These are phyloP conservation scores for Ganoderma sinense DNA, from an alignment of 1,284 basidiomycete genomes.

Conservation along the genomic window DNA sequence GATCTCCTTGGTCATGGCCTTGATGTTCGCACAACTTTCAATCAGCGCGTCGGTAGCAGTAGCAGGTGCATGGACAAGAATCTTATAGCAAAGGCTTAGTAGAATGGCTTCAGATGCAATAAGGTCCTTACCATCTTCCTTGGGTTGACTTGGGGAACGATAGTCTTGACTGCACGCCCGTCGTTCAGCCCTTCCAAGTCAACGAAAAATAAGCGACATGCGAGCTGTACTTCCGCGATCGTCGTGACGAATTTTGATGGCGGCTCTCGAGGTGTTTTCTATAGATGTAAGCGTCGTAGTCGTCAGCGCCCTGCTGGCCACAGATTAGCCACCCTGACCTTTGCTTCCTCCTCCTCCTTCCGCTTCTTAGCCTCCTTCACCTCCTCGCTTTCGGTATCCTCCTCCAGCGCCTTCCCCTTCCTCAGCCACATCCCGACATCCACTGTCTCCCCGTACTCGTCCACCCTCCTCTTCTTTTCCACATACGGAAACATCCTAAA, in stretches of 20 bases:
- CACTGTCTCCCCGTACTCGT: slow-evolving; percentile 95
- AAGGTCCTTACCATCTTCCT: slow-evolving; percentile 79
- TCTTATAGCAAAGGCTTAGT: slow-evolving; percentile 54
- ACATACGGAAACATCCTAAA: slow-evolving; percentile 98
- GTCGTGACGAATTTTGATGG: slow-evolving; percentile 93
- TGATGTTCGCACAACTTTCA: slow-evolving; percentile 81
- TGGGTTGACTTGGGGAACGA: slow-evolving; percentile 96
- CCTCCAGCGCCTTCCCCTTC: slow-evolving; percentile 88
- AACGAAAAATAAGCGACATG: slow-evolving; percentile 88
- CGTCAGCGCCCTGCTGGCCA: slow-evolving; percentile 14
- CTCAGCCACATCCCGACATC: slow-evolving; percentile 95
- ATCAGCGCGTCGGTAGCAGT: slow-evolving; percentile 77
- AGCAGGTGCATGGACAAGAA: slow-evolving; percentile 83
- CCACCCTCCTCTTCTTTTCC: slow-evolving; percentile 91
- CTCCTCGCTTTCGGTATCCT: slow-evolving; percentile 86
- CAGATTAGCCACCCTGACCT: slow-evolving; percentile 51
- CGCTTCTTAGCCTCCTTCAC: slow-evolving; percentile 76
- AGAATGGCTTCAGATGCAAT: neutral
- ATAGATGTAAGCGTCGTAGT: slow-evolving; percentile 7
- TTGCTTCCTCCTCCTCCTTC: slow-evolving; percentile 82
- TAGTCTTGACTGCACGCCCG: slow-evolving; percentile 95
- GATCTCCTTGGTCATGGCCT: slow-evolving; percentile 91
- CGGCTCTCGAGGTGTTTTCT: slow-evolving; percentile 81
- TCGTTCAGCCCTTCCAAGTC: slow-evolving; percentile 98
- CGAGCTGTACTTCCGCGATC: slow-evolving; percentile 77